Percentiles rank a stretch among this genome's conserved stretches.
phyloP scores from a whole-genome alignment of 176 grass and related monocot genomes.

The Lolium multiflorum region DNA sequence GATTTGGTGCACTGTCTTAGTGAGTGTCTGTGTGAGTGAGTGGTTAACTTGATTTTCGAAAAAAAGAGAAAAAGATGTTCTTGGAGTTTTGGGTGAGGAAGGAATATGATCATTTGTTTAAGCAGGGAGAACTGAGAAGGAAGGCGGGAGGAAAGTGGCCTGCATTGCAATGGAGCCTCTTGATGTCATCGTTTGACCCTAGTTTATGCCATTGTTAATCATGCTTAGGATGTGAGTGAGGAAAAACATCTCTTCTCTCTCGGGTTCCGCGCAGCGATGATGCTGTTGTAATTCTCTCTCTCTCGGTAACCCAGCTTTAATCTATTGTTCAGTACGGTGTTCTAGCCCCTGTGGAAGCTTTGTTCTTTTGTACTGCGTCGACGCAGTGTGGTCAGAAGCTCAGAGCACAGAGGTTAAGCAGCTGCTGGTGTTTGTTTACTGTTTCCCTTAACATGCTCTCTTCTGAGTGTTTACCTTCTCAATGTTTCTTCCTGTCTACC shows the following conservation, averaged over 20 bases:
- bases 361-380: slow-evolving; percentile 55
- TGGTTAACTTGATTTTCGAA: neutral
- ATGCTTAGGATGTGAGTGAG: slow-evolving; percentile 27
- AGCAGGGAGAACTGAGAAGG: slow-evolving; percentile 9
- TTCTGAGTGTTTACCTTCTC: slow-evolving; percentile 44
- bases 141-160: slow-evolving; percentile 71
- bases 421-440: slow-evolving; percentile 57
- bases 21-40: neutral
- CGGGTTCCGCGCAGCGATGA: slow-evolving; percentile 23
- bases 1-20: slow-evolving; percentile 39
- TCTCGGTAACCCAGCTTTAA: slow-evolving; percentile 43
- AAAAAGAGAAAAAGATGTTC: neutral
- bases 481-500: slow-evolving; percentile 32
- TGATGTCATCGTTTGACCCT: slow-evolving; percentile 55
- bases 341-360: slow-evolving; percentile 57
- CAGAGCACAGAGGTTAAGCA: slow-evolving; percentile 51
- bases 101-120: slow-evolving; percentile 43
- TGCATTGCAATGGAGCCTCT: slow-evolving; percentile 32
- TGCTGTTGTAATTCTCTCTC: slow-evolving; percentile 41
- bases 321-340: slow-evolving; percentile 47
- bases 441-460: slow-evolving; percentile 44
- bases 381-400: slow-evolving; percentile 40
- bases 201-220: slow-evolving; percentile 51
- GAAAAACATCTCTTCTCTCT: slow-evolving; percentile 48
- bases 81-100: slow-evolving; percentile 52